Base-by-base conservation (phyloP, 2,329 filamentous ascomycete species). In the Colletotrichum sp. region DNA sequence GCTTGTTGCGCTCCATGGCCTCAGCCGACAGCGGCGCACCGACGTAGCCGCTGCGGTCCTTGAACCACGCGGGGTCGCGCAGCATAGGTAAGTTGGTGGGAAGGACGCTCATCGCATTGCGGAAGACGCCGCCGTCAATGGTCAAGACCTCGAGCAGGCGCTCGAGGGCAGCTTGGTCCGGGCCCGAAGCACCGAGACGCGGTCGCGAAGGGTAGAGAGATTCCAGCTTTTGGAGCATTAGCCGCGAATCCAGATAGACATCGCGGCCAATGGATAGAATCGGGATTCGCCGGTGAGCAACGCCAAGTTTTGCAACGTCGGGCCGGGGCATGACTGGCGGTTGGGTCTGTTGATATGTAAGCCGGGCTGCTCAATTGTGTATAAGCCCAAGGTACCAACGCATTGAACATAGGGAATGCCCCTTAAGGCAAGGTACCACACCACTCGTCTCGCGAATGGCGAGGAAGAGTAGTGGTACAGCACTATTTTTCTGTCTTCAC, bases 271-370 rank as follows among this genome's bases (percentile, higher is more conserved):
- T 92, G 26, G 91, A 85, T 67, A 95, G 84, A 67, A 95, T 81
- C 2, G 94, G 94, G 72, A 95, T 95, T 73, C 94, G 92, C 6
- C 93, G 90, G 84, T 96, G 93, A 8, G 87, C 85, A 71, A 95
- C 87, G 30, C 92, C 92, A 16, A 95, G 87, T 2, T 86, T 85
- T 22, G 85, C 83, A 16, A 95, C 81, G 81, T 94, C 92, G 1
- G 93, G 92, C 30, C 93, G 91, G 8, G 94, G 94, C 81, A 95
- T 86, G 39, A 90, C 88, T 4, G 87, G 85, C 0, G 93, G 92
- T 91, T 95, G 93, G 66, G 92, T 83, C 92, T 93, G 76, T 28
- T 32, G 32, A 15, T 5, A 28, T 73, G 36, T 30, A 30, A 75
- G 63, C 55, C 13, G 55, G 44, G 36, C 39, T 62, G 55, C 71